Conservation (phyloP, 805 yeast species). For the Candida tallmaniae region DNA sequence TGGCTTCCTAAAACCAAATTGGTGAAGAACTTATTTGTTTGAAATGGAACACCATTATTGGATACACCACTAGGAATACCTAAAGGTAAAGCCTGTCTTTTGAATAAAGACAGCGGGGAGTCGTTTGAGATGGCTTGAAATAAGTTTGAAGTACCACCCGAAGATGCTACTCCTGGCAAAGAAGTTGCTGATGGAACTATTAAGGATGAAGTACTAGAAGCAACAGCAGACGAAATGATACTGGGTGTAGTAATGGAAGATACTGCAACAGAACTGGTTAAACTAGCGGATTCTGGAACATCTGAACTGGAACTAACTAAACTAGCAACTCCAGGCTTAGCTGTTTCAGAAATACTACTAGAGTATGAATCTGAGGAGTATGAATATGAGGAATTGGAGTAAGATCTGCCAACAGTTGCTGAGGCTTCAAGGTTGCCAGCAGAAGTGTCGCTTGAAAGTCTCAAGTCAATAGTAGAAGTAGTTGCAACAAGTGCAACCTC, state of each 20-base stretch:
- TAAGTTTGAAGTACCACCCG: conserved; percentile 33
- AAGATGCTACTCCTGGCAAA: conserved; percentile 9
- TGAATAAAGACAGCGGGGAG: conserved; percentile 40
- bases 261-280: neutral
- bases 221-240: neutral
- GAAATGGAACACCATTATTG: conserved; percentile 40
- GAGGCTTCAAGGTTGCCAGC: neutral
- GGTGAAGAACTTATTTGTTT: conserved; percentile 75
- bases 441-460: conserved; percentile 8
- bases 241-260: too few relatives aligned
- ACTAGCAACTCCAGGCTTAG: conserved; percentile 1
- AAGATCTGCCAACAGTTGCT: conserved; percentile 6
- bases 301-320: neutral
- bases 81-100: conserved; percentile 42
- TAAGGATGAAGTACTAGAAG: conserved; percentile 1
- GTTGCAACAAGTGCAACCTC: neutral
- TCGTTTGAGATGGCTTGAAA: conserved; percentile 1
- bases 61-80: conserved; percentile 45
- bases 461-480: conserved; percentile 14
- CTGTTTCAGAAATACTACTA: neutral
- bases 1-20: conserved; percentile 58
- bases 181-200: conserved; percentile 6
- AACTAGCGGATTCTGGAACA: neutral
- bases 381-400: conserved; percentile 8
- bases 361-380: neutral